Evolutionary conservation across 1,139 yeast genomes (phyloP).

Genomic region (Debaryomyces subglobosus): DNA sequence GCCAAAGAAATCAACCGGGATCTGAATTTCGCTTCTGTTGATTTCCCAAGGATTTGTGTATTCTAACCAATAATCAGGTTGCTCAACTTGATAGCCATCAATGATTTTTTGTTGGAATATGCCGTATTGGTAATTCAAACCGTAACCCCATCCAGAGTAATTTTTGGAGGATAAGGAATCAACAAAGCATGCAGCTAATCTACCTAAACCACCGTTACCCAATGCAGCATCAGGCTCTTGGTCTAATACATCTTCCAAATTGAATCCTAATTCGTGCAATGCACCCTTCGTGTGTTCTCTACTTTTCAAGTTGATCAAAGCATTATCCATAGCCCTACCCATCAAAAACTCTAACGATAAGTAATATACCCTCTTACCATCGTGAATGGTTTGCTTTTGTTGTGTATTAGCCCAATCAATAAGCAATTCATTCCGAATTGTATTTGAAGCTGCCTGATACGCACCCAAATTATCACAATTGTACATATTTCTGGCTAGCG

Average conservation of each 20-base stretch:
- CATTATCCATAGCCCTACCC: slow-evolving; percentile 97
- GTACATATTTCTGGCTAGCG: slow-evolving; percentile 85
- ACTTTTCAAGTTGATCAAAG: slow-evolving; percentile 71
- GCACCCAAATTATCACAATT: slow-evolving; percentile 93
- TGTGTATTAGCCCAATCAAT: slow-evolving; percentile 94
- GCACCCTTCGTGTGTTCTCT: slow-evolving; percentile 58
- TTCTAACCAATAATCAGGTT: slow-evolving; percentile 93
- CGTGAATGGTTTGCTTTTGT: slow-evolving; percentile 81
- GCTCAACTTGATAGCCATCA: slow-evolving; percentile 91
- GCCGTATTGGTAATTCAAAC: slow-evolving; percentile 90
- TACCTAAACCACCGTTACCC: slow-evolving; percentile 95
- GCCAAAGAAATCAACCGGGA: slow-evolving; percentile 93
- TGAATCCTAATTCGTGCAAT: slow-evolving; percentile 79
- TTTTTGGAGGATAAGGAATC: slow-evolving; percentile 87
- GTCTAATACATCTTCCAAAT: slow-evolving; percentile 80
- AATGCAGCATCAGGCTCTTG: slow-evolving; percentile 94
- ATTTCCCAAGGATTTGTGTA: slow-evolving; percentile 93
- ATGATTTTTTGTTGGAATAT: slow-evolving; percentile 88
- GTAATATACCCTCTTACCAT: slow-evolving; percentile 86
- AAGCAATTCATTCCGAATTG: slow-evolving; percentile 78
- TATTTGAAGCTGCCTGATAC: slow-evolving; percentile 81
- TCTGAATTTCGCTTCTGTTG: slow-evolving; percentile 81
- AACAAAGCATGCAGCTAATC: slow-evolving; percentile 92
- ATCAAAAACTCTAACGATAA: slow-evolving; percentile 85
- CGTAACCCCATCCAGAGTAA: slow-evolving; percentile 97